Percentiles rank a stretch among this genome's conserved stretches.
phyloP scores from a whole-genome alignment of 2,329 filamentous ascomycete genomes.

The Aspergillus tamarii region DNA sequence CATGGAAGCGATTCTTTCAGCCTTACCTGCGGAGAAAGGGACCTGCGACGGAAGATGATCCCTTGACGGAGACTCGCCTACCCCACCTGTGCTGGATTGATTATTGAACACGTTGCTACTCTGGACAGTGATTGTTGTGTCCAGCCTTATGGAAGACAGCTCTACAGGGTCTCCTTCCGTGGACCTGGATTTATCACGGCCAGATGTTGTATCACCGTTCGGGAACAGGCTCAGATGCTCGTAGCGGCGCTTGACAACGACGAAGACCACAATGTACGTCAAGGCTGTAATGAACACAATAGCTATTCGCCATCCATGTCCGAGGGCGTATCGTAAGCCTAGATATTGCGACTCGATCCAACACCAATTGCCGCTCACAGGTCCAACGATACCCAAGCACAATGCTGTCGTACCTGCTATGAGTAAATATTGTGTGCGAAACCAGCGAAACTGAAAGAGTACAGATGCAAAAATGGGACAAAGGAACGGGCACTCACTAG shows the following conservation, averaged over 20 bases:
- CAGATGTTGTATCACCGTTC: not conserved
- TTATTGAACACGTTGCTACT: not conserved
- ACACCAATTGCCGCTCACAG: slow-evolving; percentile 1
- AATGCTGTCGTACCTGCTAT: not conserved
- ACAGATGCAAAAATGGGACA: not conserved
- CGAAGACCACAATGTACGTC: slow-evolving; percentile 1
- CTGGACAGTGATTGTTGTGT: not conserved
- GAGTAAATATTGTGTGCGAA: not conserved
- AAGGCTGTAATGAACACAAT: not conserved
- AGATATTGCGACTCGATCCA: slow-evolving; percentile 1
- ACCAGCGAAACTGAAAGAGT: not conserved
- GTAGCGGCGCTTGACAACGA: slow-evolving; percentile 1
- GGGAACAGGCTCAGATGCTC: not conserved
- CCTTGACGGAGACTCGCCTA: not conserved
- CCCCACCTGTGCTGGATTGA: not conserved
- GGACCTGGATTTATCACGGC: not conserved
- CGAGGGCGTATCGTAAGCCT: not conserved
- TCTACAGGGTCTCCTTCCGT: not conserved
- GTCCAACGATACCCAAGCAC: not conserved
- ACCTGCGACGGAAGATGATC: not conserved
- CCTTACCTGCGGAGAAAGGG: not conserved
- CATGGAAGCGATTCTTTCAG: not conserved
- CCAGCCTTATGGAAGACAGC: not conserved
- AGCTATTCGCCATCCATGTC: not conserved
- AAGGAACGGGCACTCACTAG: not conserved